Conservation (phyloP, 2,329 filamentous ascomycete species). For the Fusarium xylarioides region DNA sequence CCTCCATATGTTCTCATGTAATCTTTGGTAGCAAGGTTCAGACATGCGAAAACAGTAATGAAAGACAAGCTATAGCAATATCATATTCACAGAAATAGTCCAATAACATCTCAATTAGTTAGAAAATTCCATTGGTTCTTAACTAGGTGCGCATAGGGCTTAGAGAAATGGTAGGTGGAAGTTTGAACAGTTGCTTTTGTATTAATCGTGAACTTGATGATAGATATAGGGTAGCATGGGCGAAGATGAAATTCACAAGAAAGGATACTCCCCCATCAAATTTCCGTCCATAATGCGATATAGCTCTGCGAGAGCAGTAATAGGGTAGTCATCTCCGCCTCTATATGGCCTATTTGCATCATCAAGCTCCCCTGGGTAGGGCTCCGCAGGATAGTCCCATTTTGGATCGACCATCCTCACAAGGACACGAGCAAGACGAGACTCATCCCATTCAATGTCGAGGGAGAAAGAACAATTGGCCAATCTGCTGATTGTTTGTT, state of each 20-base stretch:
- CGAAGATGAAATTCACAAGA: not conserved
- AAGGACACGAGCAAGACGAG: not conserved
- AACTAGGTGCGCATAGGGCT: not conserved
- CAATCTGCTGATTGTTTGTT: not conserved
- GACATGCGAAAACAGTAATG: too few relatives aligned
- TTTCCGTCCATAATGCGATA: slow-evolving; percentile 16
- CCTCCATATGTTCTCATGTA: not conserved
- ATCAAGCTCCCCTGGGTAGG: not conserved
- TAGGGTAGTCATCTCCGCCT: slow-evolving; percentile 1
- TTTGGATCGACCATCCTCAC: slow-evolving; percentile 18
- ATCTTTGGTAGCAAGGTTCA: too few relatives aligned
- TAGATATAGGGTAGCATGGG: not conserved
- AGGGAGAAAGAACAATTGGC: not conserved
- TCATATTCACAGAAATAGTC: too few relatives aligned
- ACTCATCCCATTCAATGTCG: slow-evolving; percentile 1
- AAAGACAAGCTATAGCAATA: too few relatives aligned
- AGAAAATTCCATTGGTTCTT: too few relatives aligned
- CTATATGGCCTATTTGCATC: not conserved
- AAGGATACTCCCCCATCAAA: slow-evolving; percentile 20
- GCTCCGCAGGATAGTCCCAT: slow-evolving; percentile 15
- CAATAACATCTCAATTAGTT: too few relatives aligned
- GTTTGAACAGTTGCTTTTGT: not conserved
- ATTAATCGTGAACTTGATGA: not conserved
- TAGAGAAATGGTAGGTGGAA: not conserved
- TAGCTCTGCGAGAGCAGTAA: not conserved